Conservation (phyloP, 805 yeast genomes). For the Millerago galiae region DNA sequence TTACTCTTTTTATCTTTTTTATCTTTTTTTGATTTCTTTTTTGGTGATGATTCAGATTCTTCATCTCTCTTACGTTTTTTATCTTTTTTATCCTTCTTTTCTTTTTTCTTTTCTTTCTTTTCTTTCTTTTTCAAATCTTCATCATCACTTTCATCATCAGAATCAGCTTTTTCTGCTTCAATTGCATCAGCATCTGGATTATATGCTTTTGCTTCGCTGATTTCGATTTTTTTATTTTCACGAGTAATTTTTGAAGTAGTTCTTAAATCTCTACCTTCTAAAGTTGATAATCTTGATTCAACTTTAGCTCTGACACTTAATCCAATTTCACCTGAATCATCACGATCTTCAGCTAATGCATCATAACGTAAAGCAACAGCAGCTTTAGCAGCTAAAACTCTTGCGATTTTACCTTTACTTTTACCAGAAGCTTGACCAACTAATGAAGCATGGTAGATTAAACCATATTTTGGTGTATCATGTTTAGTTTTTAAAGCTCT, state of each 20-base stretch:
- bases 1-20: slow-evolving; percentile 7
- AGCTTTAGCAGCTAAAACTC: slow-evolving; percentile 98
- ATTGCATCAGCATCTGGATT: slow-evolving; percentile 93
- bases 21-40: slow-evolving; percentile 5
- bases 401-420: slow-evolving; percentile 98
- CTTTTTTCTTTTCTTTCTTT: slow-evolving; percentile 25
- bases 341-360: slow-evolving; percentile 94
- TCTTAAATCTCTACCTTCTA: slow-evolving; percentile 95
- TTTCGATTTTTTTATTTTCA: slow-evolving; percentile 80
- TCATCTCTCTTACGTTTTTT: slow-evolving; percentile 20
- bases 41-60: slow-evolving; percentile 7
- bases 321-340: slow-evolving; percentile 92
- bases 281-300: slow-evolving; percentile 87
- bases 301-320: slow-evolving; percentile 86
- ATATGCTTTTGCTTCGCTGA: slow-evolving; percentile 80
- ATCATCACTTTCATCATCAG: slow-evolving; percentile 33
- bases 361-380: slow-evolving; percentile 96
- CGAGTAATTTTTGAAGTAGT: slow-evolving; percentile 78
- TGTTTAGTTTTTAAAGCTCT: slow-evolving; percentile 98
- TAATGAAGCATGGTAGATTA: slow-evolving; percentile 91
- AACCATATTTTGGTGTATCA: slow-evolving; percentile 97
- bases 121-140: slow-evolving; percentile 30
- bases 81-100: slow-evolving; percentile 26
- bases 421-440: slow-evolving; percentile 98
- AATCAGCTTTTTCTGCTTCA: slow-evolving; percentile 31